Evolutionary conservation across 768 basidiomycete species (phyloP), one percentile per base, ranked within the genome.

Genomic region (Suillus alpinus): DNA sequence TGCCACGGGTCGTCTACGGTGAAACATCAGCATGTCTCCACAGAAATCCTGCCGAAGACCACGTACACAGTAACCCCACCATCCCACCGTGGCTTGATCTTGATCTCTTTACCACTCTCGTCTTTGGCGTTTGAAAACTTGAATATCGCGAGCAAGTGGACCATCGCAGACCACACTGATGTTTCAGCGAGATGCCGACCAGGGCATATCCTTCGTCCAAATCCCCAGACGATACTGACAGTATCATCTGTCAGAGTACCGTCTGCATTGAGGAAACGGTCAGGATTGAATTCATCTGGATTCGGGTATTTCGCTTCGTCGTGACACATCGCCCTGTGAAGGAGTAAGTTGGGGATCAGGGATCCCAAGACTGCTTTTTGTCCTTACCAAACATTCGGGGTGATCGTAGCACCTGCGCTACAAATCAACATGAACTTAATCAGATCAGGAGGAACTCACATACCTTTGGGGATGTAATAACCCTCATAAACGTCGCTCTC

Each of bases 381-480:
- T 23, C 9, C 57, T 14, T 49, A 62, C 61, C 61, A 62, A 14
- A 59, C 34, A 31, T 62, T 62, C 9, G 58, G 50, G n/a, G 47
- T 53, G 32, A 59, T 16, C 3, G 40, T 55, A 39, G 47, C 49
- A 49, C 58, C 61, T 62, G 31, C 18, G 5, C 31, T 41, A 13
- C 14, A 32, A 16, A 34, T 50, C 41, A 47, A 58, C 16, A 58
- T 47, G n/a, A 49, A 29, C 20, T 58, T 12, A 36, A 31, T 31
- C 9, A 49, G 36, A 18, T 16, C 26, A 29, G 18, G 13, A 12
- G 46, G 31, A 18, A 58, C 13, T 23, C n/a, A 44, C 16, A 20
- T 60, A 46, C 84, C 84, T 59, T 76, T 75, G 2, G 85, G 85
- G 43, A 86, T 86, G 8, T 81, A 69, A 60, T 80, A 82, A 14